Evolutionary conservation across 768 basidiomycete genomes (phyloP).

Genomic region (Phanerodontia chrysosporium): DNA sequence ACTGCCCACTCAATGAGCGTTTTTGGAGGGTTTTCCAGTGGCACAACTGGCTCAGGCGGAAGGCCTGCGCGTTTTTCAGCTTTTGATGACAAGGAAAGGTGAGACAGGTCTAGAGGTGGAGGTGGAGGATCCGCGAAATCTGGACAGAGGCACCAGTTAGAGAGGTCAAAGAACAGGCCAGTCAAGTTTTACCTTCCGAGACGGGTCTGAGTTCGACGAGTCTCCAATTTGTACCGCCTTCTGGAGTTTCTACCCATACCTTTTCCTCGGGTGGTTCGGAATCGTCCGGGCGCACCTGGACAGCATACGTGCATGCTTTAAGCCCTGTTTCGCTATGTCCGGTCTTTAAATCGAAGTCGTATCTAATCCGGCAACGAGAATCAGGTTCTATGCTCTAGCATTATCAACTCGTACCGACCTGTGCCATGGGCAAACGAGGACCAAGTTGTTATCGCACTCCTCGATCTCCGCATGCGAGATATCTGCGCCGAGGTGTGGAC

Average conservation of each 20-base stretch:
- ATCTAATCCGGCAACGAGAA: constrained; percentile 32
- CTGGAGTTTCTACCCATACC: constrained; percentile 60
- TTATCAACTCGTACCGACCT: constrained; percentile 34
- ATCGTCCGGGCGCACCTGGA: constrained; percentile 43
- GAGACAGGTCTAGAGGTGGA: constrained; percentile 22
- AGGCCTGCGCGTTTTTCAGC: neutral
- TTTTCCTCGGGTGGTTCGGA: constrained; percentile 34
- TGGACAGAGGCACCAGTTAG: constrained; percentile 25
- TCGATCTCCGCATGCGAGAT: constrained; percentile 81
- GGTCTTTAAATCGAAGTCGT: constrained; percentile 68
- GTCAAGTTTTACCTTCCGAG: constrained; percentile 51
- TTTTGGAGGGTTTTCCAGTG: constrained; percentile 45
- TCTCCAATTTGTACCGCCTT: constrained; percentile 50
- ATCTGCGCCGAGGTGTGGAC: constrained; percentile 79
- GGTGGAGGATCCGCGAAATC: constrained; percentile 66
- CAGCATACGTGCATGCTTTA: constrained; percentile 60
- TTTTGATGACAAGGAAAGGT: constrained; percentile 17
- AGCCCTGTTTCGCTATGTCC: constrained; percentile 70
- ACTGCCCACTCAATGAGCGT: constrained; percentile 78
- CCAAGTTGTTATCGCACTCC: constrained; percentile 50
- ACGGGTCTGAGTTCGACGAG: constrained; percentile 67
- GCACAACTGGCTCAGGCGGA: constrained; percentile 43
- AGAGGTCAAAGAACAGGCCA: neutral
- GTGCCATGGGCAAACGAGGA: constrained; percentile 78
- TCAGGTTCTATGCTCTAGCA: too few species aligned